Percentiles rank a stretch among this genome's conserved stretches.
Evolutionary conservation across 164 flowering plant genomes (phyloP).

Genomic region (Buxus sempervirens): DNA sequence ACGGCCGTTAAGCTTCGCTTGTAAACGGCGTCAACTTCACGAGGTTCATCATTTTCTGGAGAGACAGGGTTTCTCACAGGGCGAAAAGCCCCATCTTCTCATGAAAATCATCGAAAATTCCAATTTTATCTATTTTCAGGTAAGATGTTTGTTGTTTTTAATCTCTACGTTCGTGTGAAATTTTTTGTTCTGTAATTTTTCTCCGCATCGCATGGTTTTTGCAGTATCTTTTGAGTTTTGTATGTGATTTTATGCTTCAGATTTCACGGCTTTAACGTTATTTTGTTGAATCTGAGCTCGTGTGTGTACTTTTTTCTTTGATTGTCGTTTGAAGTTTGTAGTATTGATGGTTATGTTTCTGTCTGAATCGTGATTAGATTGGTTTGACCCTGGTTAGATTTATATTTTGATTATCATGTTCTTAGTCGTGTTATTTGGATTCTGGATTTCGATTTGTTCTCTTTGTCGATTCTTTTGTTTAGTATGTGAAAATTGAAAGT

Average conservation of each 20-base stretch:
- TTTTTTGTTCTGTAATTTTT: not conserved
- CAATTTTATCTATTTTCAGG: not conserved
- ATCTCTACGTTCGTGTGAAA: not conserved
- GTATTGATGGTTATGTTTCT: not conserved
- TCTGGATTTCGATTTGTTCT: not conserved
- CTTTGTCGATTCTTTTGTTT: not conserved
- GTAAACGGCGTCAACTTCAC: not conserved
- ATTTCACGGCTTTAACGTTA: too few relatives aligned
- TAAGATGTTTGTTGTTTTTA: not conserved
- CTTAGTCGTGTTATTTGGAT: not conserved
- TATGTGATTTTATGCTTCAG: not conserved
- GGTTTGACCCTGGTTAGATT: not conserved
- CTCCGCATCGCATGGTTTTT: not conserved
- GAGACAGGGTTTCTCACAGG: not conserved
- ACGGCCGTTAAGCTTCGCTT: not conserved
- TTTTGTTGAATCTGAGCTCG: too few relatives aligned
- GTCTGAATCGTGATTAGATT: not conserved
- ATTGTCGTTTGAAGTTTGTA: too few relatives aligned
- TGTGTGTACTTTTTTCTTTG: too few relatives aligned
- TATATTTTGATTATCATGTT: not conserved
- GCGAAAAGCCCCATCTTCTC: not conserved
- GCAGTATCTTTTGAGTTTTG: not conserved
- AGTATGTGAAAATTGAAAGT: too few relatives aligned
- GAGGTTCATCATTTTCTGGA: not conserved
- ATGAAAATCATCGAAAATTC: not conserved